A percentile compares a stretch with the other conserved stretches of the same genome.
Conservation (phyloP, 2,329 filamentous ascomycete species). For the Pezicula neosporulosa region DNA sequence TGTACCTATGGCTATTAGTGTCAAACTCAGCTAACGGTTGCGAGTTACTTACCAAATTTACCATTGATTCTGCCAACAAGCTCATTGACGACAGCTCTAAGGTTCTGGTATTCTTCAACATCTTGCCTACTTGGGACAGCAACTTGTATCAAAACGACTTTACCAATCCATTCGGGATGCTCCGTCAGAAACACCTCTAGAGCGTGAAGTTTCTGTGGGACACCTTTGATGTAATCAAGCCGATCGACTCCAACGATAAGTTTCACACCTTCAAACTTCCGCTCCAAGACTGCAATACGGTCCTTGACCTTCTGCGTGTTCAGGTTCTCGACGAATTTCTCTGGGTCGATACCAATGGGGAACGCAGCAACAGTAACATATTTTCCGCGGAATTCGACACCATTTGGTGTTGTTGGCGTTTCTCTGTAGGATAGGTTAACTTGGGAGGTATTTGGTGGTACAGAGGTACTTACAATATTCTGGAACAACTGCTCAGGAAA, state of each 20-base stretch:
- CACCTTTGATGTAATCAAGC: conserved; percentile 97
- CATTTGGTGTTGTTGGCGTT: conserved; percentile 82
- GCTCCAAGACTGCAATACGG: conserved; percentile 77
- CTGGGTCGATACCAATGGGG: conserved; percentile 95
- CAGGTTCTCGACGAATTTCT: conserved; percentile 89
- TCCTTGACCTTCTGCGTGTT: conserved; percentile 83
- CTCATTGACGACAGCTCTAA: conserved; percentile 93
- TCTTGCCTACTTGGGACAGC: conserved; percentile 93
- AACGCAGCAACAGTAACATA: conserved; percentile 92
- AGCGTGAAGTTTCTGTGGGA: conserved; percentile 95
- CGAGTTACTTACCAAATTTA: conserved; percentile 62
- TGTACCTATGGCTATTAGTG: conserved; percentile 40
- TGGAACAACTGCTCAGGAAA: conserved; percentile 94
- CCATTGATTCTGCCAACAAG: conserved; percentile 96
- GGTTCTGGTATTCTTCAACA: conserved; percentile 96
- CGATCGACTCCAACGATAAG: conserved; percentile 96
- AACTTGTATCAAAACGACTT: conserved; percentile 93
- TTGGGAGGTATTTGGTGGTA: background rate
- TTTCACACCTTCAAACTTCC: conserved; percentile 94
- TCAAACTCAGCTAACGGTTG: background rate
- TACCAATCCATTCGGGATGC: conserved; percentile 96
- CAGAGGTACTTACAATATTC: conserved; percentile 64
- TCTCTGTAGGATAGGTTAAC: conserved; percentile 35
- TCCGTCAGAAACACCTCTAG: conserved; percentile 96
- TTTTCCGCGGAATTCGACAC: conserved; percentile 85